A percentile compares a stretch with the other conserved stretches of the same genome.
Conservation (phyloP, 495 filamentous ascomycete species). For the Aspergillus bertholletiae region DNA sequence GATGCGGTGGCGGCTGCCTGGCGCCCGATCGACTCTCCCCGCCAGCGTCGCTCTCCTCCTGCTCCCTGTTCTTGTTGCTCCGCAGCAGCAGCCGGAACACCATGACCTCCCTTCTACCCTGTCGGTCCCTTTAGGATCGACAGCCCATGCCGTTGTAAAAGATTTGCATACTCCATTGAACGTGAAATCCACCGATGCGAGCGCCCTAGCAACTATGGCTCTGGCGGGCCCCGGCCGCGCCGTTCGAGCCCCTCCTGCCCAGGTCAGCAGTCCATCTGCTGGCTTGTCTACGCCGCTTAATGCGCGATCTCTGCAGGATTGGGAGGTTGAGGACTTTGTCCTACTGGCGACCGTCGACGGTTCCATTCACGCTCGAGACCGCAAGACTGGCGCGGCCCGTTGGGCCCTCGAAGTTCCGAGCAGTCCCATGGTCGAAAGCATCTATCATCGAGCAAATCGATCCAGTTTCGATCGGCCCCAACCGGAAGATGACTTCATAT, state of each 20-base stretch:
- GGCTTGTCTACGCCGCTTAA: slow-evolving; percentile 75
- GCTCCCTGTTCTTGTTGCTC: slow-evolving; percentile 43
- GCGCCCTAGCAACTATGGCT: slow-evolving; percentile 93
- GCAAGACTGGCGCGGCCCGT: slow-evolving; percentile 73
- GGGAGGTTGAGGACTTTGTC: slow-evolving; percentile 99
- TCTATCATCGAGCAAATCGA: slow-evolving; percentile 71
- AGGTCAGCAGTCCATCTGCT: slow-evolving; percentile 57
- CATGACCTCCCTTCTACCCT: slow-evolving; percentile 30
- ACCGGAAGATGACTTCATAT: slow-evolving; percentile 79
- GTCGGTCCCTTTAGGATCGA: slow-evolving; percentile 29
- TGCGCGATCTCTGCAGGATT: slow-evolving; percentile 96
- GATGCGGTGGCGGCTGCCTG: slow-evolving; percentile 50
- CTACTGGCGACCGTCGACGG: slow-evolving; percentile 99
- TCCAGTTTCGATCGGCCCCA: slow-evolving; percentile 54
- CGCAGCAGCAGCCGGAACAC: slow-evolving; percentile 45
- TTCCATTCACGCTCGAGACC: slow-evolving; percentile 87
- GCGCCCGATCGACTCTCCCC: slow-evolving; percentile 44
- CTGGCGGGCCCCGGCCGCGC: slow-evolving; percentile 68
- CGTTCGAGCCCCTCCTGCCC: slow-evolving; percentile 81
- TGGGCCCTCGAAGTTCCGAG: slow-evolving; percentile 79
- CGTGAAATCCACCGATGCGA: slow-evolving; percentile 70
- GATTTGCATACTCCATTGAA: slow-evolving; percentile 21
- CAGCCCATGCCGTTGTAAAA: slow-evolving; percentile 13
- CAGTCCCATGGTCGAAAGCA: slow-evolving; percentile 85
- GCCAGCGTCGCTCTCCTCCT: slow-evolving; percentile 47